Evolutionary conservation across 768 basidiomycete species (phyloP), one percentile per base, ranked within the genome.

Genomic region (Dentipellis sp.): DNA sequence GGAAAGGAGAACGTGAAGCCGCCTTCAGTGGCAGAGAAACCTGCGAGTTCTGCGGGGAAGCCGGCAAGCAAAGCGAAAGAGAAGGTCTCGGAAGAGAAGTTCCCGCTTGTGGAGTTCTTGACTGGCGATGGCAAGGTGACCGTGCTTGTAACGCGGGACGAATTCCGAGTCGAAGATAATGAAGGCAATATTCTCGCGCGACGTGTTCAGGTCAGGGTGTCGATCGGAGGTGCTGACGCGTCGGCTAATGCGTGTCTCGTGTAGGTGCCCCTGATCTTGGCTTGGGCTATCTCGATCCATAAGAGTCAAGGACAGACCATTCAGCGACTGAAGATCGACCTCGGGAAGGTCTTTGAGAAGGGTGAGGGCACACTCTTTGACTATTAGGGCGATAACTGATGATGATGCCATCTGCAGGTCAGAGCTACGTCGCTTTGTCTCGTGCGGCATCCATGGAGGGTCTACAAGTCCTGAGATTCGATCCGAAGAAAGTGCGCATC

Each of bases 271-370:
- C 68, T 94, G 4, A 87, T 90, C 50, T 76, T 86, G 0, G 82
- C 85, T 0, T 89, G 84, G 86, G 85, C 86, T 0, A 83, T 87
- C 74, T 81, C 81, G 2, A 88, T 90, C 56, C 86, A 89, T 70
- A 90, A 90, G 67, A 80, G 78, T 56, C 88, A 89, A 63, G 87
- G 86, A 1, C 84, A 87, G 62, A 88, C 88, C 0, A 76, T 90
- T 46, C 76, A 80, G 46, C 73, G 78, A 46, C 80, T 86, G 54
- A 83, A 78, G 62, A 75, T 87, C 35, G 83, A 86, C 64, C 76
- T 88, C 16, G 75, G 77, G 10, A 75, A 71, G 39, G 81, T 86
- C n/a, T 87, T 87, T 63, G 85, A 79, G 64, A 78, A 77, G 57
- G 78, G 76, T 75, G 50, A 39, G 66, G 53, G 10, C 29, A 37